Conservation (phyloP, 345 rosid species). For the Eutrema heterophyllum region DNA sequence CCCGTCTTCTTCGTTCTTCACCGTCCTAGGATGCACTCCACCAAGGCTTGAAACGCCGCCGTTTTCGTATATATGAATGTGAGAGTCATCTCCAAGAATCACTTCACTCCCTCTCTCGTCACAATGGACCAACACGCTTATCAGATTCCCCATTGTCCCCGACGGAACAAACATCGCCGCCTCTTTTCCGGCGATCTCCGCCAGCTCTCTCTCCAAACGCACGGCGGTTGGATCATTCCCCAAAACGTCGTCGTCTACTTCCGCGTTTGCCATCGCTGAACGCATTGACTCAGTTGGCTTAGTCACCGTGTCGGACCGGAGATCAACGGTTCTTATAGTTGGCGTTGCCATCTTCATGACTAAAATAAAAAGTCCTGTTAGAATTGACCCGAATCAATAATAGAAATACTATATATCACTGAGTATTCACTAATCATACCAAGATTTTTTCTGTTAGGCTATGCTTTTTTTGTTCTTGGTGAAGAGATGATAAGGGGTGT, state of each 20-base stretch:
- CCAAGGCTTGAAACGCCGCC: conserved; percentile 87
- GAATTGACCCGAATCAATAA: neutral
- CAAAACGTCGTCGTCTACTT: conserved; percentile 88
- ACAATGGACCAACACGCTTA: conserved; percentile 89
- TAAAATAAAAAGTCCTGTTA: neutral
- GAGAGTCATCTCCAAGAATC: conserved; percentile 82
- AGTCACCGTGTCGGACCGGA: conserved; percentile 90
- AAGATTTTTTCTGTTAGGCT: neutral
- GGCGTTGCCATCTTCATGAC: conserved; percentile 18
- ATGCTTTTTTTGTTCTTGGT: neutral
- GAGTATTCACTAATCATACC: neutral
- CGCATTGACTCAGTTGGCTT: conserved; percentile 90
- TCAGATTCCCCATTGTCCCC: conserved; percentile 94
- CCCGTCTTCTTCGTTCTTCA: conserved; percentile 76
- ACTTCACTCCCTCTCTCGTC: conserved; percentile 88
- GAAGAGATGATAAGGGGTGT: neutral
- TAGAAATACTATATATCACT: neutral
- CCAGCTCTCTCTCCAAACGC: conserved; percentile 63
- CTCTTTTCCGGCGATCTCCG: conserved; percentile 73
- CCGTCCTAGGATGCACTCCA: conserved; percentile 82
- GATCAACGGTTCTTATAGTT: conserved; percentile 74
- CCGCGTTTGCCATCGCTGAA: conserved; percentile 81
- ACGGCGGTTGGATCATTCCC: conserved; percentile 64
- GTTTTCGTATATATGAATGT: conserved; percentile 75
- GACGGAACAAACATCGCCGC: conserved; percentile 88